phyloP scores from a whole-genome alignment of 2,329 filamentous ascomycete species.

The Helicocarpus griseus region DNA sequence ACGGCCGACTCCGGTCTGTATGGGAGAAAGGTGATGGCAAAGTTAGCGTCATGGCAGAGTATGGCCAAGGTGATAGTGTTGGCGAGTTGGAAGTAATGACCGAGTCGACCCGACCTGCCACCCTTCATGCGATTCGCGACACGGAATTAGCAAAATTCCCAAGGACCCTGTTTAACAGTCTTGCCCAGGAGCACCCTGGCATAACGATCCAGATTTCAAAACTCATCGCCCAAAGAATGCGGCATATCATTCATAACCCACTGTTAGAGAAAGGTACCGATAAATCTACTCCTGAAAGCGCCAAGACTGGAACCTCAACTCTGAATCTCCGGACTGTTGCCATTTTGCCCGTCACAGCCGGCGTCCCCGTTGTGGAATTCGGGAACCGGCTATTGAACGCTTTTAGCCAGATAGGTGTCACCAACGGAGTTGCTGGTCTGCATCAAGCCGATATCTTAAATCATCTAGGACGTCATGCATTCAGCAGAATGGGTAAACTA shows the following conservation, averaged over 20 bases:
- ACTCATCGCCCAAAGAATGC: conserved; percentile 93
- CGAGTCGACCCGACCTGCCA: conserved; percentile 81
- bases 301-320: conserved; percentile 60
- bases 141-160: conserved; percentile 96
- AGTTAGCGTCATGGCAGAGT: conserved; percentile 81
- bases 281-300: conserved; percentile 42
- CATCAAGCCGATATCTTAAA: conserved; percentile 92
- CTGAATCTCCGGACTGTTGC: conserved; percentile 89
- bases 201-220: conserved; percentile 99
- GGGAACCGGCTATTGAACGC: conserved; percentile 81
- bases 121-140: conserved; percentile 89
- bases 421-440: conserved; percentile 81
- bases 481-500: conserved; percentile 93
- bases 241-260: conserved; percentile 74
- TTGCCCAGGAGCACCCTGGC: conserved; percentile 91
- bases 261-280: conserved; percentile 58
- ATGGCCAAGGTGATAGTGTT: conserved; percentile 93
- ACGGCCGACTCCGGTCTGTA: conserved; percentile 78
- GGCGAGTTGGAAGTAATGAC: conserved; percentile 96
- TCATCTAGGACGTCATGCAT: conserved; percentile 89
- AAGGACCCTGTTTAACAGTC: conserved; percentile 90
- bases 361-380: conserved; percentile 91
- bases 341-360: conserved; percentile 78
- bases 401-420: conserved; percentile 75
- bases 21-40: conserved; percentile 71